Base-by-base conservation (phyloP, 371 early-diverging fungal species). In the Lichtheimia corymbifera region DNA sequence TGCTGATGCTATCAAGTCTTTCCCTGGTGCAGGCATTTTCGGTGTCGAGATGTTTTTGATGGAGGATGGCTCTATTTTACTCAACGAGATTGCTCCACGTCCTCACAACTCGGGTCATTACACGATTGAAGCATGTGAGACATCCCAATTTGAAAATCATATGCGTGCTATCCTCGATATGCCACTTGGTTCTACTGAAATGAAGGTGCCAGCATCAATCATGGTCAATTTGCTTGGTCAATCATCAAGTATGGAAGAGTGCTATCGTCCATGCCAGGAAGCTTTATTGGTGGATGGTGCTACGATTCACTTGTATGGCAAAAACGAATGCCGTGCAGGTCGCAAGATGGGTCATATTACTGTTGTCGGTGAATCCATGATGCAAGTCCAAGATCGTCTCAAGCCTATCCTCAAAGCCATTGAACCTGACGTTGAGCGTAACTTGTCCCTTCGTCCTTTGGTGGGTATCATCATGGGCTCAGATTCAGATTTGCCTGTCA, bases 61-160 rank as follows among this genome's bases (percentile, higher is more conserved):
- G 77, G 68, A 79, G n/a, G 82, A 91, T 67, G 97, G 94, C 68
- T 70, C 12, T 4, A 88, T 97, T 55, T 71, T 92, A 13, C 74
- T 97, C 67, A 98, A 98, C 73, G 98, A 98, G 72, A 93, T 98
- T 64, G 98, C 98, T 4, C 98, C 98, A 44, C 91, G 98, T 17
- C 97, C 98, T 41, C 98, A 98, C 79, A 98, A 98, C 81, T 96
- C 97, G 20, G 98, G 98, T 56, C 98, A 98, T 72, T 97, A 95
- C 70, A 97, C 98, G 3, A 95, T 93, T 63, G 98, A 98, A 68
- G 97, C 97, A 1, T 97, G 97, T 73, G 80, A 93, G 47, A 97
- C 98, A 5, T 95, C 96, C 15, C 98, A 98, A 73, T 98, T 88
- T 64, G 98, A 98, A 68, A 93, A 98, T 72, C 98, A 98, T 64